Conservation (phyloP, 495 filamentous ascomycete species). For the Penicillium waksmanii region DNA sequence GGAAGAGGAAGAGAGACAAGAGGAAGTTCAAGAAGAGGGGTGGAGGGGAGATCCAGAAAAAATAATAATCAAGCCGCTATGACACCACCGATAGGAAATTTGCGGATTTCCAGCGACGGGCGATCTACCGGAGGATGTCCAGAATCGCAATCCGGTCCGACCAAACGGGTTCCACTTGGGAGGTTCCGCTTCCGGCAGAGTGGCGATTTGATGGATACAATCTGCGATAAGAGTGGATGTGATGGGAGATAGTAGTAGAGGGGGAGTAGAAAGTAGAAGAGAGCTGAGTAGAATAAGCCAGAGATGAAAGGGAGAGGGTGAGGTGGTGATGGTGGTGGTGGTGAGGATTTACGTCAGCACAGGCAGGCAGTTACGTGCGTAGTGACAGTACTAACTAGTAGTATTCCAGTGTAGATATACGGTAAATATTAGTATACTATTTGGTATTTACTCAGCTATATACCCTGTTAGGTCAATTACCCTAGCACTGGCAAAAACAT, state of each 20-base stretch:
- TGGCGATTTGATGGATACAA: conserved; percentile 20
- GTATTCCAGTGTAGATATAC: no score
- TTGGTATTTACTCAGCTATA: no score
- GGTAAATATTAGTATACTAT: no score
- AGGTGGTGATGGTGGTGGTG: conserved; percentile 5
- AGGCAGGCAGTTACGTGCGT: neutral
- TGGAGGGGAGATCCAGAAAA: conserved; percentile 8
- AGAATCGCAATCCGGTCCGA: conserved; percentile 36
- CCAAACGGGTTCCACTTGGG: conserved; percentile 33
- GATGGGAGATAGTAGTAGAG: no score
- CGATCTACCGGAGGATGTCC: conserved; percentile 34
- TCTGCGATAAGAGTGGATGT: neutral
- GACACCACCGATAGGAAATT: conserved; percentile 13
- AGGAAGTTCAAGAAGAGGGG: neutral
- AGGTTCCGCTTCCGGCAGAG: conserved; percentile 33
- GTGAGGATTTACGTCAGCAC: conserved; percentile 25
- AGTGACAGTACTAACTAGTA: no score
- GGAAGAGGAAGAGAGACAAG: conserved; percentile 3
- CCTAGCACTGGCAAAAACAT: no score
- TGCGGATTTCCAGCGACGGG: conserved; percentile 23
- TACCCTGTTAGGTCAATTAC: no score
- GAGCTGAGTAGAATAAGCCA: no score
- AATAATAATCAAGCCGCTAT: conserved; percentile 18
- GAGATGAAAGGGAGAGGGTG: neutral
- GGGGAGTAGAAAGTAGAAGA: no score